phyloP scores from a whole-genome alignment of 306 rosid genomes.

The Prunus armeniaca region DNA sequence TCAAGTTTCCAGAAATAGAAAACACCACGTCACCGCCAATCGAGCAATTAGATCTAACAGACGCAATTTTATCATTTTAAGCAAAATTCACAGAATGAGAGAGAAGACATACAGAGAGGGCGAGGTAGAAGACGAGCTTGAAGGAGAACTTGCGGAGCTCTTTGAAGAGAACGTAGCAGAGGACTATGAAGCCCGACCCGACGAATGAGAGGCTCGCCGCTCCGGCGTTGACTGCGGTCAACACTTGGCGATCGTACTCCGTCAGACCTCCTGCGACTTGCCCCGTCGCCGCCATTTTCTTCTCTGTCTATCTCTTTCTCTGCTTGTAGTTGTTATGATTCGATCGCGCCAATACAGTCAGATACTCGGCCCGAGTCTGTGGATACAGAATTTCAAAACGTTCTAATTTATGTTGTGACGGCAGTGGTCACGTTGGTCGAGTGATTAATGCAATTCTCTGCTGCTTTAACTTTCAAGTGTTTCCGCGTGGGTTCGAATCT shows the following conservation, averaged over 20 bases:
- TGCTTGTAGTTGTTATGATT: not conserved
- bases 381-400: not conserved
- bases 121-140: conserved; percentile 98
- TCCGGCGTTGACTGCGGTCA: conserved; percentile 60
- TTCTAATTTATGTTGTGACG: not conserved
- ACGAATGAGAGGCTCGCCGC: conserved; percentile 85
- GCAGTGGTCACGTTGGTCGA: not conserved
- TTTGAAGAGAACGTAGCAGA: conserved; percentile 94
- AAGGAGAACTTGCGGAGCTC: conserved; percentile 99
- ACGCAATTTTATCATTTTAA: not conserved
- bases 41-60: conserved; percentile 23
- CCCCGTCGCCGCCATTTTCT: conserved; percentile 40
- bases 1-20: not conserved
- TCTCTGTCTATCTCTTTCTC: not conserved
- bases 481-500: conserved; percentile 31
- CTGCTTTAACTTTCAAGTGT: conserved; percentile 8
- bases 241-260: conserved; percentile 56
- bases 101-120: conserved; percentile 60
- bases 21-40: not conserved
- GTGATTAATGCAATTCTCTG: conserved; percentile 27
- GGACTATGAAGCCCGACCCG: conserved; percentile 87
- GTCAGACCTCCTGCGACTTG: conserved; percentile 47
- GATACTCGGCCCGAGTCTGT: not conserved
- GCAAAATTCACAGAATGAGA: conserved; percentile 17
- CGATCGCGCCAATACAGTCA: conserved; percentile 7